These are phyloP conservation scores for Hypoxylon sp. DNA, from an alignment of 2,329 filamentous ascomycete genomes.

Conservation along the genomic window DNA sequence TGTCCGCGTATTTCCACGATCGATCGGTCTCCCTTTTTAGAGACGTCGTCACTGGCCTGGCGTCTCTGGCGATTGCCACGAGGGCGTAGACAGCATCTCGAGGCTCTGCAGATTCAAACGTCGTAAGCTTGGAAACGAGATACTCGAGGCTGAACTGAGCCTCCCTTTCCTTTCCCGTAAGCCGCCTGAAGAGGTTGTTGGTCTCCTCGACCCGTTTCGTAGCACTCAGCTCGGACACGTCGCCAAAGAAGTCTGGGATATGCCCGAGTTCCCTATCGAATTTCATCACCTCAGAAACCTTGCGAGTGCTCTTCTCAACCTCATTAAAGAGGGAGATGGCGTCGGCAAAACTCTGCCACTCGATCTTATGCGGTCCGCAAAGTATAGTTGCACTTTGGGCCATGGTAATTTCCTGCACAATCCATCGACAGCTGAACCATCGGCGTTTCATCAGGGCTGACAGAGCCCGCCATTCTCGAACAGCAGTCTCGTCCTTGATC, in stretches of 20 bases:
- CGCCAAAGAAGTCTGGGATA: slow-evolving; percentile 24
- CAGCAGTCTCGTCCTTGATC: slow-evolving; percentile 29
- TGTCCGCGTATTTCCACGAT: slow-evolving; percentile 2
- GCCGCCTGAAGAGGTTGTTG: slow-evolving; percentile 21
- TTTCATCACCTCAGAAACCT: slow-evolving; percentile 25
- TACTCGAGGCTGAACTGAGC: slow-evolving; percentile 24
- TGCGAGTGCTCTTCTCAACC: slow-evolving; percentile 48
- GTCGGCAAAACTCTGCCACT: slow-evolving; percentile 49
- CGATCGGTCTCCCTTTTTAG: not conserved
- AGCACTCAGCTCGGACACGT: slow-evolving; percentile 21
- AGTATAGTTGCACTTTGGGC: slow-evolving; percentile 47
- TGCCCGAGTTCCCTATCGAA: slow-evolving; percentile 16
- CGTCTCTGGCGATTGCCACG: slow-evolving; percentile 26
- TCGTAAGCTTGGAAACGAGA: slow-evolving; percentile 21
- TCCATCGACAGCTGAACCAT: slow-evolving; percentile 53
- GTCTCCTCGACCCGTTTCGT: slow-evolving; percentile 26
- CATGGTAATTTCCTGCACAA: slow-evolving; percentile 53
- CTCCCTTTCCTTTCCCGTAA: slow-evolving; percentile 9
- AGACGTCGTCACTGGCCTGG: not conserved
- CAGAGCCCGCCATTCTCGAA: slow-evolving; percentile 45
- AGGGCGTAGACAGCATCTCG: slow-evolving; percentile 28
- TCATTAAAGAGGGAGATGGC: slow-evolving; percentile 51
- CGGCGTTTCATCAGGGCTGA: slow-evolving; percentile 48
- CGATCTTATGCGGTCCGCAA: slow-evolving; percentile 48
- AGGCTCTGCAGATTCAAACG: slow-evolving; percentile 26